Evolutionary conservation across 306 rosid genomes (phyloP).

Genomic region (Vachellia collinsii): DNA sequence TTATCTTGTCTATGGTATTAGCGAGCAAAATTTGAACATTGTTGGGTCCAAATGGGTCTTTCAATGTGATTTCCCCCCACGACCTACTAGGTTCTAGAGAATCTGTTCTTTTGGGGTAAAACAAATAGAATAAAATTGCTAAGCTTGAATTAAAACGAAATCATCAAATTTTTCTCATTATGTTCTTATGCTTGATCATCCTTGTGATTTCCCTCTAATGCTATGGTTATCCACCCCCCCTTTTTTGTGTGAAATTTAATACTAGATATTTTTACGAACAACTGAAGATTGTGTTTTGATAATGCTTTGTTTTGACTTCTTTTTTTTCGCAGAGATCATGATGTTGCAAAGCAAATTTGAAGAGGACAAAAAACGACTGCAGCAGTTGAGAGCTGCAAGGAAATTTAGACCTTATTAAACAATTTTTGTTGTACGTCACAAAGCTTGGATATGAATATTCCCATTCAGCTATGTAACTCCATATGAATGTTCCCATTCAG

Average conservation of each 20-base stretch:
- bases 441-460: slow-evolving; percentile 4
- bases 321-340: slow-evolving; percentile 64
- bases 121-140: neutral
- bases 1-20: too few species aligned
- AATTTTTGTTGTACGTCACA: neutral
- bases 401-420: slow-evolving; percentile 82
- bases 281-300: slow-evolving; percentile 1
- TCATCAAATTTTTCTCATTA: neutral
- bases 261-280: neutral
- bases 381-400: slow-evolving; percentile 81
- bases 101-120: neutral
- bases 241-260: neutral
- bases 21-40: too few species aligned
- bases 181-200: neutral
- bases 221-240: neutral
- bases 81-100: neutral
- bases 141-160: neutral
- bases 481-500: too few species aligned
- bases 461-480: neutral
- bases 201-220: neutral
- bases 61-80: too few species aligned
- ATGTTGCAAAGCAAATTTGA: slow-evolving; percentile 81
- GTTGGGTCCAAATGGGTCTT: too few species aligned
- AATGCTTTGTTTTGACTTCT: neutral
- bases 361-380: slow-evolving; percentile 80